Base-by-base conservation (phyloP, 73 alveolate species). In the Paramecium biaurelia region DNA sequence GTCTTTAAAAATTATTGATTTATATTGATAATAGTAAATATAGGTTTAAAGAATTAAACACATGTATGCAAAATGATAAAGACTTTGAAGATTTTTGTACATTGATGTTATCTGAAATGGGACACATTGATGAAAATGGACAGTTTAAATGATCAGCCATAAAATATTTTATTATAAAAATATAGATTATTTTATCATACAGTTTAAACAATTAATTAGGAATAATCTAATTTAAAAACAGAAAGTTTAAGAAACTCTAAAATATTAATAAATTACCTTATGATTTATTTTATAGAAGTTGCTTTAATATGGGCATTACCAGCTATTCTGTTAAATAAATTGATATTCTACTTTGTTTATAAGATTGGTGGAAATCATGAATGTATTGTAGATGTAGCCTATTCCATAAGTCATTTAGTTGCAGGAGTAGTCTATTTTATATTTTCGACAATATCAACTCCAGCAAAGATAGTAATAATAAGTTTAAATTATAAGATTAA, bases 381-480 rank as follows among this genome's bases (percentile, higher is more conserved):
- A 79, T 79, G 76, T 45, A 42, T 79, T 4, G 72, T 79, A 4
- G 90, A 79, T 79, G 90, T 79, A 9, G 90, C 90, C 34, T 79
- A 42, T 18, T 30, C 90, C 10, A 47, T 79, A 21, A 42, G 90
- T 45, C 72, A 79, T 79, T 41, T 79, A 79, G 90, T 79, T 9
- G 90, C 70, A 43, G 72, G 90, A 20, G 42, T 32, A 9, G 74
- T 79, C 63, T 72, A 72, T 4, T 79, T 37, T 79, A 34, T 41
- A 21, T 79, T 30, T 45, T 79, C 42, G 2, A 18, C 76, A 10
- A 63, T 34, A 21, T 45, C 70, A n/a, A 23, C 43, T 21, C 23
- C 87, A 34, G 59, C 38, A 41, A 41, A 43, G 56, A 79, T 79
- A 20, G 45, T 41, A 47, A 38, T 0, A 21, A 23, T 41, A 10